Base-by-base conservation (phyloP, 345 rosid genomes). In the Populus alba region DNA sequence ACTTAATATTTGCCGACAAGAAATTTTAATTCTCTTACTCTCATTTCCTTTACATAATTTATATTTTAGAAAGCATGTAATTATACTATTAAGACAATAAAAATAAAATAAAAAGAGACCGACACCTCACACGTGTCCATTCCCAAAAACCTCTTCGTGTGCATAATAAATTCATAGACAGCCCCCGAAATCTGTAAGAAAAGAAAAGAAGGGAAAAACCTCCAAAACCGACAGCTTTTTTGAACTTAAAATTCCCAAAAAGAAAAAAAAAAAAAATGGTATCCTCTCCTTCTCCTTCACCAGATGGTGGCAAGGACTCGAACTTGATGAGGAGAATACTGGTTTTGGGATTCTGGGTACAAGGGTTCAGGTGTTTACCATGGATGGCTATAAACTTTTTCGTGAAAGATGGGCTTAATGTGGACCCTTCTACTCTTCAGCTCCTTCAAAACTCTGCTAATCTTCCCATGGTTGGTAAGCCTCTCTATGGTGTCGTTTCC, bases 381-480 rank as follows among this genome's bases (percentile, higher is more conserved):
- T 93, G 98, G 99, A 74, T 89, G 75, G 97, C 90, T 3, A 88
- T 92, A 37, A 92, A 86, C 74, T 95, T 91, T 85, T 95, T 93
- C 84, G 83, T 95, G 35, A 95, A 93, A 75, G 99, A 93, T 68
- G 85, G 87, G n/a, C 89, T 93, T 66, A 86, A 80, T 65, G 98
- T 93, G 22, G 88, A 93, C 72, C 89, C 96, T 71, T 89, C 94
- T 57, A 89, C 94, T 59, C 89, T 93, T 20, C 99, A 95, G 78
- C 89, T 95, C 81, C 92, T 93, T 65, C 99, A 86, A 61, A 93
- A 85, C 81, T 90, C 97, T 0, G 95, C 91, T 7, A 93, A 93
- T 86, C 90, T 93, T 45, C 98, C 99, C 45, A 92, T 92, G 97
- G 92, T 95, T 15, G 94, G 91, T 10, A 95, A 95, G 79, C 98